These are phyloP conservation scores for Discostella pseudostelligera DNA, from an alignment of 108 stramenopile species.

Conservation along the genomic window DNA sequence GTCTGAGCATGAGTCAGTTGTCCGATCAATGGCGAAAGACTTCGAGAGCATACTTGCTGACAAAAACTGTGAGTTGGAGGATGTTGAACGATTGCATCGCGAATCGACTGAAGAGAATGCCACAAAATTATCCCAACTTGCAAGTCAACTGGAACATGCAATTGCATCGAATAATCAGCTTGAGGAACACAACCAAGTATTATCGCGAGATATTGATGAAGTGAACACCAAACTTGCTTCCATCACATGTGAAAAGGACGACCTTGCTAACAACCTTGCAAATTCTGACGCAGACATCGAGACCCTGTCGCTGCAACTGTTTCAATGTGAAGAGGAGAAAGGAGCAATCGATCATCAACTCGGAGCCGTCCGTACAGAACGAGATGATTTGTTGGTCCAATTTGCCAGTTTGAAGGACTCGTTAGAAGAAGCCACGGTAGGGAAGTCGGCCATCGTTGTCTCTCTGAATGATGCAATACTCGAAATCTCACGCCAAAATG, in stretches of 20 bases:
- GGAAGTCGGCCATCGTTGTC: too few species aligned
- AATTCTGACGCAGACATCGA: neutral
- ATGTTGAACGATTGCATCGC: too few species aligned
- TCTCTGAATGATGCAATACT: too few species aligned
- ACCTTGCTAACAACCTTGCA: neutral
- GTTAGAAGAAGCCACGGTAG: neutral
- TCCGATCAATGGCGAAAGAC: too few species aligned
- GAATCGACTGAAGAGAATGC: too few species aligned
- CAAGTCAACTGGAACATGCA: neutral
- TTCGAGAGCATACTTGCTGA: too few species aligned
- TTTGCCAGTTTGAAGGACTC: neutral
- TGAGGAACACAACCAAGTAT: neutral
- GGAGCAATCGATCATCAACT: neutral
- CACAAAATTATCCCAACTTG: too few species aligned
- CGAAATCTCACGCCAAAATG: too few species aligned
- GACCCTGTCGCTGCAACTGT: constrained; percentile 2
- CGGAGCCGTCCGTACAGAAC: neutral
- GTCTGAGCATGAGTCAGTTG: neutral
- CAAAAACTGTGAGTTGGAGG: too few species aligned
- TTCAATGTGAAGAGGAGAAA: neutral
- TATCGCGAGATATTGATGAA: neutral
- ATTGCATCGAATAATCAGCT: neutral
- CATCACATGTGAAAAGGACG: neutral
- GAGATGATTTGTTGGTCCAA: neutral
- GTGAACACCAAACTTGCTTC: neutral